Evolutionary conservation across 2,329 filamentous ascomycete genomes (phyloP), one percentile per base, ranked within the genome.

Genomic region (Thielaviopsis populi): DNA sequence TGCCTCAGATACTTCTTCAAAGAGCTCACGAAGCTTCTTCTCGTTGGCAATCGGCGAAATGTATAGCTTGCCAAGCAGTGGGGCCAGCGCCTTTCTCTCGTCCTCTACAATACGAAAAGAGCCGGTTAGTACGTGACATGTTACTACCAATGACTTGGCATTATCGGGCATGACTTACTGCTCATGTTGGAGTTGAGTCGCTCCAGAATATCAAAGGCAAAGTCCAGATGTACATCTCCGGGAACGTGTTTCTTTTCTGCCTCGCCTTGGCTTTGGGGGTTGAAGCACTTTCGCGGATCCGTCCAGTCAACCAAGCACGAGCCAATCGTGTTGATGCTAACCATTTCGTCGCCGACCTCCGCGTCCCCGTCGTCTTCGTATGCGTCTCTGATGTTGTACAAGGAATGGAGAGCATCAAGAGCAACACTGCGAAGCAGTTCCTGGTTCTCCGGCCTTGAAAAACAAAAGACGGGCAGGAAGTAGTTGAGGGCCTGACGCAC

Each of bases 401-500:
- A 80, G 13, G 86, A 83, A 67, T 90, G 86, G 10, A 97, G 76
- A 0, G 90, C 84, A 30, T 87, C 82, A 1, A 92, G 81, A 0
- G 87, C 83, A 22, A 96, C 82, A 19, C 78, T 76, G 6, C 84
- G 83, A 87, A 97, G 91, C 41, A 90, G 80, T 33, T 87, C 82
- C 67, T 94, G 91, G 70, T 96, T 96, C 67, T 89, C 87, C 3
- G 85, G 74, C 2, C 89, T 82, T 7, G 88, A 91, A 74, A 92
- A 95, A 73, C 89, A 94, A 76, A 95, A 97, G 0, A 96, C 91
- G 0, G 92, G 92, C 42, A 97, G 77, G 79, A 96, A 96, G 74
- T 97, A 97, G 68, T 89, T 90, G 63, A 97, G 79, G 0, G 89
- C 87, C 73, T 97, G 92, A 24, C 91, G 80, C 6, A 96, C 84